These are phyloP conservation scores for Oidium heveae DNA, from an alignment of 2,329 filamentous ascomycete genomes.

Conservation along the genomic window DNA sequence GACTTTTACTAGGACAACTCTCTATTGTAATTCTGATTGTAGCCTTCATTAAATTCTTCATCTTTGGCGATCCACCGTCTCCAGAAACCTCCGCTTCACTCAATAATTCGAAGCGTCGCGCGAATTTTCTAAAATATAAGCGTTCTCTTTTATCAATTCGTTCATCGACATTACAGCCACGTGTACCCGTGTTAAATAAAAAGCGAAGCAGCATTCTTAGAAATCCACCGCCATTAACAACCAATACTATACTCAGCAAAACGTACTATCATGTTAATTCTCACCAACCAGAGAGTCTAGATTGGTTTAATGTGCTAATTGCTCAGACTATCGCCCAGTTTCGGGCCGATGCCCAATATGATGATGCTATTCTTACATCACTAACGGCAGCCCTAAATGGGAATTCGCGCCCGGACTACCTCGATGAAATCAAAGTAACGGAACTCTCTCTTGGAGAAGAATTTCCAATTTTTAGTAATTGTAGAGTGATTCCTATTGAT, in stretches of 20 bases:
- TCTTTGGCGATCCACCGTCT: conserved; percentile 81
- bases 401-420: conserved; percentile 63
- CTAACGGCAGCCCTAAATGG: conserved; percentile 72
- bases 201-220: conserved; percentile 51
- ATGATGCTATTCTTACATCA: conserved; percentile 70
- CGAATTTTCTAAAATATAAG: conserved; percentile 50
- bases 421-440: conserved; percentile 82
- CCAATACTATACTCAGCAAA: conserved; percentile 83
- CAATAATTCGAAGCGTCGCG: conserved; percentile 48
- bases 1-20: conserved; percentile 76
- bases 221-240: conserved; percentile 51
- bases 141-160: conserved; percentile 43
- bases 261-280: conserved; percentile 93
- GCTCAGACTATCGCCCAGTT: conserved; percentile 94
- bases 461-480: conserved; percentile 97
- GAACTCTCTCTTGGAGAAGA: conserved; percentile 89
- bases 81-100: conserved; percentile 55
- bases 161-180: conserved; percentile 13
- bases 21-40: conserved; percentile 78
- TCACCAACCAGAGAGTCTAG: conserved; percentile 85
- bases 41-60: conserved; percentile 98
- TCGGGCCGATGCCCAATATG: conserved; percentile 69
- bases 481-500: conserved; percentile 75
- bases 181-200: conserved; percentile 19
- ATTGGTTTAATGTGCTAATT: conserved; percentile 97